Evolutionary conservation across 768 basidiomycete genomes (phyloP).

Genomic region (Leccinum obscurum): DNA sequence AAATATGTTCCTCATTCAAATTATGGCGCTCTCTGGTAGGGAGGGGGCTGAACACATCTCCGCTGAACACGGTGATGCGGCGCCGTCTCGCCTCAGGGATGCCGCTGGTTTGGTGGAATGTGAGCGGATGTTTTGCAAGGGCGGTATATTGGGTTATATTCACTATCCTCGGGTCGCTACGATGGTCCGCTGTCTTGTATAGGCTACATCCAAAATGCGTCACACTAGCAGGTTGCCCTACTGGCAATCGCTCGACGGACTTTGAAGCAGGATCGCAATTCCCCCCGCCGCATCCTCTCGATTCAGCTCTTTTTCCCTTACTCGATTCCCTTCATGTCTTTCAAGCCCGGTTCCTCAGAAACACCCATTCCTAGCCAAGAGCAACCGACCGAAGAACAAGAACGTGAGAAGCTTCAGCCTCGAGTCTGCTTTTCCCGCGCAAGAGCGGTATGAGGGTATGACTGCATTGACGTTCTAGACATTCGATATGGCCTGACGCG

Average conservation of each 20-base stretch:
- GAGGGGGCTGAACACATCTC: conserved; percentile 14
- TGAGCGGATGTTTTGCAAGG: conserved; percentile 2
- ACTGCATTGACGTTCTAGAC: neutral
- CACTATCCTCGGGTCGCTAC: neutral
- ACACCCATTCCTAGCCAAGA: neutral
- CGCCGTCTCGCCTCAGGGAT: neutral
- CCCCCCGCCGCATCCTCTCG: neutral
- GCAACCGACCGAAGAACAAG: neutral
- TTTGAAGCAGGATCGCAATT: neutral
- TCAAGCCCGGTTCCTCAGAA: neutral
- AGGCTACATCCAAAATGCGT: conserved; percentile 1
- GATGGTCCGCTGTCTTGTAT: neutral
- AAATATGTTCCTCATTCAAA: conserved; percentile 7
- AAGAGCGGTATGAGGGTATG: conserved; percentile 29
- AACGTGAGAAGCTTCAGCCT: conserved; percentile 4
- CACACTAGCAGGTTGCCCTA: neutral
- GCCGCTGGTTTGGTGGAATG: conserved; percentile 5
- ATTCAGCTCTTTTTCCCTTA: neutral
- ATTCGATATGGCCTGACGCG: conserved; percentile 37
- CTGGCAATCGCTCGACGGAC: conserved; percentile 8
- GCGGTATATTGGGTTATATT: conserved; percentile 5
- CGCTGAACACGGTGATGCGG: conserved; percentile 8
- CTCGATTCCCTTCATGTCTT: neutral
- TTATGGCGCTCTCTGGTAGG: conserved; percentile 7
- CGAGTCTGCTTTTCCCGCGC: neutral